These are phyloP conservation scores for Omphalea diandra DNA, from an alignment of 441 rosid genomes.

Conservation along the genomic window DNA sequence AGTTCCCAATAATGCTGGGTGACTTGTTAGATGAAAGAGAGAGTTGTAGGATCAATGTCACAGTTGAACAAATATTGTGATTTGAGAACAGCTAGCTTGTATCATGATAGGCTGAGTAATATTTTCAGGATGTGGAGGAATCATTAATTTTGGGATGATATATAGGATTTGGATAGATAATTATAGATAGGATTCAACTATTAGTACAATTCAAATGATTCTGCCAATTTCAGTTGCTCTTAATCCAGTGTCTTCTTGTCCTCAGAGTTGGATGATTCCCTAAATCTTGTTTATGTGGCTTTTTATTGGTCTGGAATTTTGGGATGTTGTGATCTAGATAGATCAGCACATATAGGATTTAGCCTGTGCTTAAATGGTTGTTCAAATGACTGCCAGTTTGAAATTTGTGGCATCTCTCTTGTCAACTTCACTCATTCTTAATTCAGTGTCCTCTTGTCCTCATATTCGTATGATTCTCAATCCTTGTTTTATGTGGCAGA, in stretches of 20 bases:
- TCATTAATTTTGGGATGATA: background rate
- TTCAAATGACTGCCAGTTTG: background rate
- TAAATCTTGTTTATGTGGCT: too few species aligned
- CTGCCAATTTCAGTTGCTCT: too few species aligned
- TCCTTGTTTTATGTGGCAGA: background rate
- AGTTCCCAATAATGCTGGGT: background rate
- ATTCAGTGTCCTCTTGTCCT: slow-evolving; percentile 5
- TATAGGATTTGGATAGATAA: too few species aligned
- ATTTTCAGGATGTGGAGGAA: background rate
- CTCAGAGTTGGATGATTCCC: too few species aligned
- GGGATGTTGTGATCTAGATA: background rate
- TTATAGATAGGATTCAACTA: too few species aligned
- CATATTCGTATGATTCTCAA: slow-evolving; percentile 7
- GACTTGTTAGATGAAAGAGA: background rate
- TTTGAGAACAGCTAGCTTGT: background rate
- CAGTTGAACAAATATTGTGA: slow-evolving; percentile 16
- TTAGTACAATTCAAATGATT: too few species aligned
- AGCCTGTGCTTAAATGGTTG: background rate
- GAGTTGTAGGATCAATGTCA: background rate
- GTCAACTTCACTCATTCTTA: background rate
- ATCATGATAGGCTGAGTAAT: background rate
- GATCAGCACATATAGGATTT: slow-evolving; percentile 4
- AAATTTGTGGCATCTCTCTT: slow-evolving; percentile 8
- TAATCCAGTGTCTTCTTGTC: too few species aligned
- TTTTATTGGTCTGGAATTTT: too few species aligned